These are phyloP conservation scores for Globisporangium abappressorium DNA, from an alignment of 352 stramenopile species.

Conservation along the genomic window DNA sequence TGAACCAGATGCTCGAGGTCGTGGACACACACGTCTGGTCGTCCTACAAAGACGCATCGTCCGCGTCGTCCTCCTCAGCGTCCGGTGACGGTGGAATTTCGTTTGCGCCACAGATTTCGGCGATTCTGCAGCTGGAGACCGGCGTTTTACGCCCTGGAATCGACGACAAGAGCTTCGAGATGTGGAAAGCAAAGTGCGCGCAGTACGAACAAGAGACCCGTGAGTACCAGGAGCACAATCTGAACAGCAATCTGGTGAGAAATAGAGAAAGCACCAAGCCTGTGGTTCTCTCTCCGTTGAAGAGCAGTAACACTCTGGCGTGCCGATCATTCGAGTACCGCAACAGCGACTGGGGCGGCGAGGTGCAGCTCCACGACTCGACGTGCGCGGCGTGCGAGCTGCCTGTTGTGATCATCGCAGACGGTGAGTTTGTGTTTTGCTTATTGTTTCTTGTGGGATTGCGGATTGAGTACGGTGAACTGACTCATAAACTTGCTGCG, in stretches of 20 bases:
- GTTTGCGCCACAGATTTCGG: slow-evolving; percentile 67
- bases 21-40: slow-evolving; percentile 83
- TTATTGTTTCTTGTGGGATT: slow-evolving; percentile 6
- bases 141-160: slow-evolving; percentile 36
- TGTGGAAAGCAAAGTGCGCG: slow-evolving; percentile 51
- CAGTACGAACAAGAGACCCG: slow-evolving; percentile 45
- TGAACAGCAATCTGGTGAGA: background rate
- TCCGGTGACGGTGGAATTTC: slow-evolving; percentile 34
- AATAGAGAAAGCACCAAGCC: background rate
- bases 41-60: slow-evolving; percentile 62
- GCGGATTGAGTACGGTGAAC: background rate
- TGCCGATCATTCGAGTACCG: slow-evolving; percentile 72
- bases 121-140: slow-evolving; percentile 68
- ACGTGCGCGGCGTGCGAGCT: slow-evolving; percentile 72
- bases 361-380: slow-evolving; percentile 83
- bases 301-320: slow-evolving; percentile 21
- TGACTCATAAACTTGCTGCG: background rate
- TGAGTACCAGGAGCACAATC: slow-evolving; percentile 13
- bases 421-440: slow-evolving; percentile 40
- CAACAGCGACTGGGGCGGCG: slow-evolving; percentile 85
- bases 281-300: background rate
- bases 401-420: slow-evolving; percentile 75
- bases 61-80: slow-evolving; percentile 12
- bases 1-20: slow-evolving; percentile 71
- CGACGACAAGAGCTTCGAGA: slow-evolving; percentile 42